Conservation (phyloP, 805 yeast genomes). For the Torulaspora franciscae region DNA sequence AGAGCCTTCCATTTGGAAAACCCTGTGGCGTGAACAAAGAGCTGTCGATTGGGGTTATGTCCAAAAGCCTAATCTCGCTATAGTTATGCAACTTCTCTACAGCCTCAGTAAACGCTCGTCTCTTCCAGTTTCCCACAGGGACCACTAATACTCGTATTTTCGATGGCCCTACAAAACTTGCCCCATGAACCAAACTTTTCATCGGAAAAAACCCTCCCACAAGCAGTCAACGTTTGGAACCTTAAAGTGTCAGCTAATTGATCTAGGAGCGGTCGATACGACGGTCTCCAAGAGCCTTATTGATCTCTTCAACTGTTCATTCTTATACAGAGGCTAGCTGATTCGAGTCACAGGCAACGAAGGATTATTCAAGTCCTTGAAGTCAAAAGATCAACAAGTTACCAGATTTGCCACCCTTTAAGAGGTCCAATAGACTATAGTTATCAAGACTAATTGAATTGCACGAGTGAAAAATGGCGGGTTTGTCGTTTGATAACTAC, state of each 20-base stretch:
- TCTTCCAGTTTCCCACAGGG: conserved; percentile 53
- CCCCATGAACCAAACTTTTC: conserved; percentile 2
- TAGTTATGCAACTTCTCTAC: conserved; percentile 43
- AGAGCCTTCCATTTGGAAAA: conserved; percentile 70
- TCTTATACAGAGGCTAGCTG: background rate
- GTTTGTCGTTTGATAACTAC: conserved; percentile 86
- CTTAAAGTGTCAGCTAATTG: background rate
- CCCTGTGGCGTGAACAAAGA: conserved; percentile 74
- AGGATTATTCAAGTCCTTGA: background rate
- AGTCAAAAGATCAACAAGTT: background rate
- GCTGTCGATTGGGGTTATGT: conserved; percentile 62
- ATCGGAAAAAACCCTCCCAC: background rate
- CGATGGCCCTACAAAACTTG: conserved; percentile 52
- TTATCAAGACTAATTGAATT: conserved; percentile 3
- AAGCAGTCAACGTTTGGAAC: background rate
- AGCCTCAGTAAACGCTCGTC: conserved; percentile 38
- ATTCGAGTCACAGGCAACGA: background rate
- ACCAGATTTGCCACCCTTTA: conserved; percentile 14
- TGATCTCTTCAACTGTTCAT: background rate
- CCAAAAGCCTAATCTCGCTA: conserved; percentile 66
- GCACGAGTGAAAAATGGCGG: conserved; percentile 53
- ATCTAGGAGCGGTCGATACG: background rate
- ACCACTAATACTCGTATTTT: conserved; percentile 61
- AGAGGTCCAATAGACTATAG: background rate
- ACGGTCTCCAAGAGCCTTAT: too few species aligned